Evolutionary conservation across 108 stramenopile genomes (phyloP), one percentile per base, ranked within the genome.

Genomic region (Skeletonema grethae): DNA sequence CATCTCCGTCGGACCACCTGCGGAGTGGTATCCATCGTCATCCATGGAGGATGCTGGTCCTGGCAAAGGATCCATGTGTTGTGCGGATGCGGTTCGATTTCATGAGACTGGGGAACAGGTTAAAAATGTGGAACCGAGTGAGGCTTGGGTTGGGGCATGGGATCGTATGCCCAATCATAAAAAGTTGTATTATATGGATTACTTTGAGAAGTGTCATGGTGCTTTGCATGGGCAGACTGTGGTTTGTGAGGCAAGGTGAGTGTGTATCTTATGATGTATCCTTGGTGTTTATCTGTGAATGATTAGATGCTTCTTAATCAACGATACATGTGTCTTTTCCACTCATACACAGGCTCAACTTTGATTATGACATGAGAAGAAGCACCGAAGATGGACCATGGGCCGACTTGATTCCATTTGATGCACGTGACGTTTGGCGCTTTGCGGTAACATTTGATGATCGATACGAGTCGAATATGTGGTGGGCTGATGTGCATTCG

Each of bases 351-450:
- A 76, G 75, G 16, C 75, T 76, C 36, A 76, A 76, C 67, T 76
- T 76, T 57, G 75, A 76, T 28, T 76, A 76, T 50, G 75, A 76
- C 61, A 61, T 61, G 10, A 67, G 75, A 29, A 43, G 75, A 25
- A 67, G 75, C 9, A 48, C 25, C 16, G 75, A 68, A 43, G 41
- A 68, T 15, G 75, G 67, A 7, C 75, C 75, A 24, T 76, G 67
- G 67, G 6, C 13, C 4, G 75, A 76, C 35, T 12, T 55, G 25
- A 76, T 76, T 7, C 75, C 75, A 28, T 41, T 76, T 20, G 75
- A 76, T 39, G 75, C 67, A 6, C 67, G 75, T 22, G 75, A 76
- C 20, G 46, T 68, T 43, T 76, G 67, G 67, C 66, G 53, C 20
- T 76, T 76, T 28, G 53, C 24, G 10, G 36, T 76, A 13, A 22